Conservation (phyloP, 768 basidiomycete species). For the Trichaptum fuscoviolaceum region DNA sequence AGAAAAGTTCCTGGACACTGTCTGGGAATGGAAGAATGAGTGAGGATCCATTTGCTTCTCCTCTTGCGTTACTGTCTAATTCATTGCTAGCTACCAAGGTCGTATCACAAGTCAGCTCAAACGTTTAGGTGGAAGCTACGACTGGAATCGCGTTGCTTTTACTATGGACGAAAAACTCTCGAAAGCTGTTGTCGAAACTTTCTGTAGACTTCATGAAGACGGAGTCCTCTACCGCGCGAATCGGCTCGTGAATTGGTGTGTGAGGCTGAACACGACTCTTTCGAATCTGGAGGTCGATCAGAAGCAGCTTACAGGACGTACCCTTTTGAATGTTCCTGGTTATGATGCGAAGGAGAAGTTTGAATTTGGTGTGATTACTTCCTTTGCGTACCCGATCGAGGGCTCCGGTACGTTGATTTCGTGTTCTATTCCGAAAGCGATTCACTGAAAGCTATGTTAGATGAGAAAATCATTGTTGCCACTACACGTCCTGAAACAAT, state of each 20-base stretch:
- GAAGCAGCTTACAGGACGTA: conserved; percentile 80
- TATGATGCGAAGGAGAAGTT: conserved; percentile 95
- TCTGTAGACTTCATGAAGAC: conserved; percentile 86
- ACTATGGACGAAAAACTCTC: conserved; percentile 87
- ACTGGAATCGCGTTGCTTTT: conserved; percentile 93
- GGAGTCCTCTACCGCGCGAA: conserved; percentile 94
- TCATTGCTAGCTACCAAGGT: conserved; percentile 68
- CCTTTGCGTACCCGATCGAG: conserved; percentile 93
- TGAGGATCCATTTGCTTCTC: conserved; percentile 33
- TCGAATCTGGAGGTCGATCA: conserved; percentile 99
- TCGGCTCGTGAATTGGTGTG: conserved; percentile 97
- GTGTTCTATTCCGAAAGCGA: not conserved
- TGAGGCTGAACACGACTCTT: conserved; percentile 88
- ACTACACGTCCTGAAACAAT: conserved; percentile 99
- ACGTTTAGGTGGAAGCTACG: conserved; percentile 87
- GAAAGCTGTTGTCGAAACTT: conserved; percentile 86
- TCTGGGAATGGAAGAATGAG: conserved; percentile 98
- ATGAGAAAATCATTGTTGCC: conserved; percentile 88
- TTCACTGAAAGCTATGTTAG: conserved; percentile 29
- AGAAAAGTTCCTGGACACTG: conserved; percentile 83
- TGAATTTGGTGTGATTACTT: conserved; percentile 94
- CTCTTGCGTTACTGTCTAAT: conserved; percentile 1
- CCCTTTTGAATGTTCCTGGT: conserved; percentile 85
- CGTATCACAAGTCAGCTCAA: conserved; percentile 87
- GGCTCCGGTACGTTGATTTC: conserved; percentile 53